A percentile compares a stretch with the other conserved stretches of the same genome.
Evolutionary conservation across 495 filamentous ascomycete genomes (phyloP).

Genomic region (Articulospora tetracladia): DNA sequence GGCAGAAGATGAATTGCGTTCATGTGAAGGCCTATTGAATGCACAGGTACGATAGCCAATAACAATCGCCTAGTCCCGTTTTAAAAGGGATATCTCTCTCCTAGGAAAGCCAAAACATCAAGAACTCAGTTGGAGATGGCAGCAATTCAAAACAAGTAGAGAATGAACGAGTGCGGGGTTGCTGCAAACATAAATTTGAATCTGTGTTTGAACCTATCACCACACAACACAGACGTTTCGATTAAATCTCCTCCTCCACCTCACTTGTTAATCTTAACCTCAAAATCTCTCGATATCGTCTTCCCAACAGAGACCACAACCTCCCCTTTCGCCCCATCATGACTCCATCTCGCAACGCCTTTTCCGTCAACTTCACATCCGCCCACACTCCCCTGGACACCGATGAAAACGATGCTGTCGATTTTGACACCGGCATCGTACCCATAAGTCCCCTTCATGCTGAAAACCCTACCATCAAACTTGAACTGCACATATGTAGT

Average conservation of each 20-base stretch:
- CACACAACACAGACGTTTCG: too few species aligned
- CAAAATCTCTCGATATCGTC: conserved; percentile 4
- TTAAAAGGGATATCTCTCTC: too few species aligned
- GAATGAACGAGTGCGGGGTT: too few species aligned
- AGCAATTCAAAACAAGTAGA: too few species aligned
- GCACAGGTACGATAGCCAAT: too few species aligned
- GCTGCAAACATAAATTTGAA: too few species aligned
- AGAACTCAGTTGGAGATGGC: too few species aligned
- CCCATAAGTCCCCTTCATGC: conserved; percentile 43
- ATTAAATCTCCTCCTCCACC: neutral
- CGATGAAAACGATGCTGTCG: conserved; percentile 52
- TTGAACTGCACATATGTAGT: conserved; percentile 50
- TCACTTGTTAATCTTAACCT: neutral
- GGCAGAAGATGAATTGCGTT: too few species aligned
- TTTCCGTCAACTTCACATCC: conserved; percentile 20
- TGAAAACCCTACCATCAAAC: conserved; percentile 47
- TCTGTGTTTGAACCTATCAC: too few species aligned
- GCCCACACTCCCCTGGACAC: conserved; percentile 16
- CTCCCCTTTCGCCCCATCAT: neutral
- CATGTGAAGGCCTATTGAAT: too few species aligned
- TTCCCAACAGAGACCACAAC: conserved; percentile 12
- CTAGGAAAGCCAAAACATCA: too few species aligned
- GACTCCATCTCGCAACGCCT: neutral
- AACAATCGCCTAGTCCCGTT: too few species aligned
- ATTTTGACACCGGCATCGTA: conserved; percentile 44